phyloP scores from a whole-genome alignment of 164 flowering plant genomes.

The Paratinospora sagittata region DNA sequence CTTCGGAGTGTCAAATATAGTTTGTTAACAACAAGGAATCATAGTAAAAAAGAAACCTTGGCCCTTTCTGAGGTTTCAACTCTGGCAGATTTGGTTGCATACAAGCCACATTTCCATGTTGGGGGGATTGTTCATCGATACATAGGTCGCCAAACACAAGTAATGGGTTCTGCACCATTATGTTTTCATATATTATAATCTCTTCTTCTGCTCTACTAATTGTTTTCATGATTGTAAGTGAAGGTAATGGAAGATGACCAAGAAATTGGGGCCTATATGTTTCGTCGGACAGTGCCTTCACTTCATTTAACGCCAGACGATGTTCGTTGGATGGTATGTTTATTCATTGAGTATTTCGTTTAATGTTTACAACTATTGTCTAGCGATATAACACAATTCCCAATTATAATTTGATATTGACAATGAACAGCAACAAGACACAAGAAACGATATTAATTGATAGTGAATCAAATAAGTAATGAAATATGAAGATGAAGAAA shows the following conservation, averaged over 20 bases:
- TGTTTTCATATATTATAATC: background rate
- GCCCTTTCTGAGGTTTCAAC: constrained; percentile 50
- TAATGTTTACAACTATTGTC: background rate
- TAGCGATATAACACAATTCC: background rate
- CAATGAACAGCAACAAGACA: too few relatives aligned
- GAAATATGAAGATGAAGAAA: too few relatives aligned
- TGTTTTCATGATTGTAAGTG: constrained; percentile 13
- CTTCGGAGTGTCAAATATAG: constrained; percentile 75
- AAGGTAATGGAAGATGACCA: constrained; percentile 98
- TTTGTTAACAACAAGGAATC: constrained; percentile 42
- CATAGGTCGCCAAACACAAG: constrained; percentile 97
- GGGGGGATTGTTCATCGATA: constrained; percentile 86
- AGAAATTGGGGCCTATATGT: constrained; percentile 94
- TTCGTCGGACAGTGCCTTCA: constrained; percentile 91
- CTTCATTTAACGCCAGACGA: constrained; percentile 83
- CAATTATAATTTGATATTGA: background rate
- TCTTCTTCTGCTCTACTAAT: background rate
- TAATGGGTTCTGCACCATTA: constrained; percentile 22
- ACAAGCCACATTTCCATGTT: constrained; percentile 71
- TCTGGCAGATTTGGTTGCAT: constrained; percentile 73
- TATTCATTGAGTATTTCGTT: background rate
- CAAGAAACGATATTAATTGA: too few relatives aligned
- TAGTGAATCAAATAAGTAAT: too few relatives aligned
- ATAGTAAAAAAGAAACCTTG: constrained; percentile 46
- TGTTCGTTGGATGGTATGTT: constrained; percentile 92